Percentiles rank a stretch among this genome's conserved stretches.
Evolutionary conservation across 768 basidiomycete genomes (phyloP).

Genomic region (Pluteus cervinus): DNA sequence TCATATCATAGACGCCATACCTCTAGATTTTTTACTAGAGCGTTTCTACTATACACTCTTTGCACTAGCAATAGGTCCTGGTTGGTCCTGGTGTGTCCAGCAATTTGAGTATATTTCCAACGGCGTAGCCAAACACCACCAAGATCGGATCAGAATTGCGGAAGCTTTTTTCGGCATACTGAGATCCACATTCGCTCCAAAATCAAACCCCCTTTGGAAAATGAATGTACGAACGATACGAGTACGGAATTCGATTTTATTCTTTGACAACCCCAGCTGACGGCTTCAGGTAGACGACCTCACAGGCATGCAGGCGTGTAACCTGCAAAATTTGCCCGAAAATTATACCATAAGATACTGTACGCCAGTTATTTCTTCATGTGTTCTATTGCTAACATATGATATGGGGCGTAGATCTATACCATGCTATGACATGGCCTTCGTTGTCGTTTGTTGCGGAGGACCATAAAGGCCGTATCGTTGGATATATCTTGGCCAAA

Average conservation of each 20-base stretch:
- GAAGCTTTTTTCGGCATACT: too few species aligned
- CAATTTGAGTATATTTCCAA: too few species aligned
- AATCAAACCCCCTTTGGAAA: background rate
- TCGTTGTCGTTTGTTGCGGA: constrained; percentile 91
- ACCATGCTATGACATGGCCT: constrained; percentile 95
- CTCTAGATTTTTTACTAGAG: too few species aligned
- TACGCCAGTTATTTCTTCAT: constrained; percentile 23
- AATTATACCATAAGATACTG: constrained; percentile 87
- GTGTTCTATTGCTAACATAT: constrained; percentile 4
- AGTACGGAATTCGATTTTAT: constrained; percentile 18
- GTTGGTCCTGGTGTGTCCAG: too few species aligned
- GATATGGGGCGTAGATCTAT: constrained; percentile 57
- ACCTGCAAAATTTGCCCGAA: constrained; percentile 91
- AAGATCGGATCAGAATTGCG: too few species aligned
- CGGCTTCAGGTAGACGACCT: constrained; percentile 73
- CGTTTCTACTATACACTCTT: too few species aligned
- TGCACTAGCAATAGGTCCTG: too few species aligned
- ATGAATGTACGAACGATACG: constrained; percentile 43
- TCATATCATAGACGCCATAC: constrained; percentile 22
- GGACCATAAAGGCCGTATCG: constrained; percentile 84
- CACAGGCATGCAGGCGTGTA: constrained; percentile 93
- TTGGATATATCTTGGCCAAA: constrained; percentile 94
- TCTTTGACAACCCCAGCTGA: background rate
- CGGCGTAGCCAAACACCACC: too few species aligned
- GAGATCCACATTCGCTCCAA: constrained; percentile 5